Base-by-base conservation (phyloP, 192 early-diverging fungal species). In the Linderina pennispora region DNA sequence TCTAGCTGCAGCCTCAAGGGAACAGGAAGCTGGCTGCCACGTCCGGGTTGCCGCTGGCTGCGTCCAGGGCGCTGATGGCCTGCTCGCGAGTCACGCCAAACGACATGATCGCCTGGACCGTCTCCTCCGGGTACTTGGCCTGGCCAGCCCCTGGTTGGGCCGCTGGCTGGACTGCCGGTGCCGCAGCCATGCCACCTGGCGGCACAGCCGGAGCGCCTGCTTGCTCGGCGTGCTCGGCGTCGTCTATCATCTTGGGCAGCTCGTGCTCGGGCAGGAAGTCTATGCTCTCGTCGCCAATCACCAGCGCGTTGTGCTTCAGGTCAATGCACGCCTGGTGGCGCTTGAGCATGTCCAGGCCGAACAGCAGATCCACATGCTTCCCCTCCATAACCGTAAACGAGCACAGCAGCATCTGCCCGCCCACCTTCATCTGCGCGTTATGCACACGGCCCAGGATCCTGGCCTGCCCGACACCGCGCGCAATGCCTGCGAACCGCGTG, bases 401-500 rank as follows among this genome's bases (percentile, higher is more conserved):
- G 62, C 92, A 94, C 8, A 82, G 74, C 31, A 99, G 71, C 46
- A 77, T 82, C 42, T 87, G 77, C 35, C 76, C 75, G n/a, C 88
- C 89, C 9, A 99, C 57, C 44, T 83, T 83, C 70, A 99, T 80
- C 40, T 86, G 81, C 3, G 92, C 87, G 23, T 77, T 81, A 57
- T 99, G 96, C 23, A 99, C 81, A 14, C 94, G 80, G n/a, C 96
- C 96, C 4, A 95, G 55, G 49, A 97, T 97, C 58, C 93, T 97
- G n/a, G 91, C 92, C 2, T 84, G 90, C 22, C 96, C 94, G 1
- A 99, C 96, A 16, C 96, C 96, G 17, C 83, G 76, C 0, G 96
- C 96, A 43, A 91, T 74, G 21, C 96, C 96, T 13, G 78, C 76
- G 50, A 93, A 99, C 17, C 91, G 77, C 19, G 55, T 83, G 58